phyloP scores from a whole-genome alignment of 108 stramenopile genomes.

The Skeletonema costatum region DNA sequence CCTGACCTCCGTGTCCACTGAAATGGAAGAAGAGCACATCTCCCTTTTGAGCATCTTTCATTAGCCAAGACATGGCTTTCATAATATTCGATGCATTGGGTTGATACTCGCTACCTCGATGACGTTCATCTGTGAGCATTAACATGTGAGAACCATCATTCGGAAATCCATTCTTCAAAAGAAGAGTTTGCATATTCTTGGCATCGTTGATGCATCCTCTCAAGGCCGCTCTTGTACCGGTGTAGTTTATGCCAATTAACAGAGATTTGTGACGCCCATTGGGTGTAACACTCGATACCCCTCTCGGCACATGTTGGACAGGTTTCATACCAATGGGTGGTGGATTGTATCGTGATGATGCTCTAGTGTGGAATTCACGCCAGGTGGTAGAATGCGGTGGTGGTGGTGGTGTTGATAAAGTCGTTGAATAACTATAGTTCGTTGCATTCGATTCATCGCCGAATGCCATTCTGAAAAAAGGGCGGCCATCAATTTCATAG shows the following conservation, averaged over 20 bases:
- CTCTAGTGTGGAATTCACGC: conserved; percentile 22
- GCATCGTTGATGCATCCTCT: conserved; percentile 77
- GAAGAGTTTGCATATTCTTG: conserved; percentile 54
- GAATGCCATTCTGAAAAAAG: conserved; percentile 35
- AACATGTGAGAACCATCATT: conserved; percentile 51
- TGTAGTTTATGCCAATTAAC: conserved; percentile 69
- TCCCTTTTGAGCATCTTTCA: conserved; percentile 44
- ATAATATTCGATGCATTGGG: conserved; percentile 52
- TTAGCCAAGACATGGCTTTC: conserved; percentile 52
- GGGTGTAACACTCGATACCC: conserved; percentile 17
- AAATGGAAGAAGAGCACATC: conserved; percentile 48
- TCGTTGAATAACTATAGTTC: background rate
- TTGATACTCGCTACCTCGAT: conserved; percentile 35
- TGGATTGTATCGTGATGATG: conserved; percentile 29
- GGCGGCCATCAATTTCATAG: conserved; percentile 11
- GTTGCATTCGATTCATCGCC: background rate
- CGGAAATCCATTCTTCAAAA: conserved; percentile 34
- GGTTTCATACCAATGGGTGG: conserved; percentile 35
- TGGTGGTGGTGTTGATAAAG: background rate
- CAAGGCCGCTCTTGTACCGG: conserved; percentile 60
- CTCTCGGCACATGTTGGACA: conserved; percentile 20
- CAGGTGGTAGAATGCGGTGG: conserved; percentile 22
- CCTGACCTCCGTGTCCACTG: conserved; percentile 74
- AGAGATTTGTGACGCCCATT: conserved; percentile 51
- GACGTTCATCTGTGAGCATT: conserved; percentile 58